A percentile compares a stretch with the other conserved stretches of the same genome.
Conservation (phyloP, 192 early-diverging fungal species). For the Coemansia sp. region DNA sequence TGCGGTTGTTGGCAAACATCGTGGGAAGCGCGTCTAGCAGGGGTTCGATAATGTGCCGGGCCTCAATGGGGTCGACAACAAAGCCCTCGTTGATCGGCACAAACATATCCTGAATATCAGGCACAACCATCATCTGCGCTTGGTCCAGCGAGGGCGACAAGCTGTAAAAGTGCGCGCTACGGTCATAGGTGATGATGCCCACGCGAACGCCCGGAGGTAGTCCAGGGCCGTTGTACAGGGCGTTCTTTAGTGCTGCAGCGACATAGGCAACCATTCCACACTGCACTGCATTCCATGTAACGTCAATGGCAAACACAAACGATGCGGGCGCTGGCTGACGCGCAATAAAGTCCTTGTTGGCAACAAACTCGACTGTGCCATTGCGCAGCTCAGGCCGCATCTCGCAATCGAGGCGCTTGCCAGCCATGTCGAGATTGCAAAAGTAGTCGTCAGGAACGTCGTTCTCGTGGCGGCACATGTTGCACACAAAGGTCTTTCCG, state of each 20-base stretch:
- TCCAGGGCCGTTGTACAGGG: conserved; percentile 65
- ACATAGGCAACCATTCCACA: conserved; percentile 77
- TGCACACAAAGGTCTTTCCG: conserved; percentile 91
- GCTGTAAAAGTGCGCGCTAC: conserved; percentile 94
- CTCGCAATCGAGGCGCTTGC: conserved; percentile 80
- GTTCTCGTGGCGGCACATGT: conserved; percentile 90
- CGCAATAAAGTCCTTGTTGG: conserved; percentile 68
- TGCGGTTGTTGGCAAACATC: conserved; percentile 81
- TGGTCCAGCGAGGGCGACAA: conserved; percentile 80
- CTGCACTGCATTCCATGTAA: conserved; percentile 84
- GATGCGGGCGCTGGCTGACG: conserved; percentile 69
- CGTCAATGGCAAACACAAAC: conserved; percentile 95
- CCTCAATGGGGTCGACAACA: conserved; percentile 83
- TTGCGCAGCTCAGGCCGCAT: conserved; percentile 85
- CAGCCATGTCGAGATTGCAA: conserved; percentile 91
- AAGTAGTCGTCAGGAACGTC: conserved; percentile 87
- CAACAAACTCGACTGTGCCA: conserved; percentile 92
- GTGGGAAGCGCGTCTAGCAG: conserved; percentile 81
- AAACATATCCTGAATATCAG: conserved; percentile 92
- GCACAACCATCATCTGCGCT: conserved; percentile 93
- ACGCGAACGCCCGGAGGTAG: conserved; percentile 67
- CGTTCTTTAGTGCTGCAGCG: conserved; percentile 67
- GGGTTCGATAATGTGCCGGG: conserved; percentile 75
- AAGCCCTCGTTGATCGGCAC: conserved; percentile 92
- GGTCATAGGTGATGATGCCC: conserved; percentile 91